Conservation (phyloP, 495 filamentous ascomycete species). For the Immersiella caudata region DNA sequence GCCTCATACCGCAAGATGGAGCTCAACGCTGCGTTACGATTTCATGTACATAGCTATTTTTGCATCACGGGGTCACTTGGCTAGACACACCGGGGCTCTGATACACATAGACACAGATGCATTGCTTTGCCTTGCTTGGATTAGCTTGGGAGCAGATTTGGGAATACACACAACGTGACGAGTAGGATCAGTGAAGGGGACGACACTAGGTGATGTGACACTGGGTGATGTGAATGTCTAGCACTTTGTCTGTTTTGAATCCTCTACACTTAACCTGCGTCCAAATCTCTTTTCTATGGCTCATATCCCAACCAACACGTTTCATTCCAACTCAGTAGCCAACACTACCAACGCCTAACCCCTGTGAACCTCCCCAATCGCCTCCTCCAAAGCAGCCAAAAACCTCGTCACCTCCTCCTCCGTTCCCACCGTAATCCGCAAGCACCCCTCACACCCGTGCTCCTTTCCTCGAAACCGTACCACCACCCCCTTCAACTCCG, state of each 20-base stretch:
- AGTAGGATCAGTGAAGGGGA: no score
- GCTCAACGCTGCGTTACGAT: background rate
- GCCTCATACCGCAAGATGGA: no score
- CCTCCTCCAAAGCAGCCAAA: conserved; percentile 64
- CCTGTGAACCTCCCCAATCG: conserved; percentile 54
- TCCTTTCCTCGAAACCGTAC: conserved; percentile 94
- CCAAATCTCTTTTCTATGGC: no score
- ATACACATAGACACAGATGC: background rate
- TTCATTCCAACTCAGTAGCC: conserved; percentile 33
- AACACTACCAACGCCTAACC: conserved; percentile 8
- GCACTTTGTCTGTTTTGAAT: no score
- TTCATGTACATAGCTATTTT: conserved; percentile 10
- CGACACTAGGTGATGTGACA: no score
- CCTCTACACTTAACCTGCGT: no score
- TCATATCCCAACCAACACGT: conserved; percentile 35
- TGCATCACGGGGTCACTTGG: background rate
- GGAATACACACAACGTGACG: no score
- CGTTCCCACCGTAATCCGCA: conserved; percentile 92
- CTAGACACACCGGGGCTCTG: conserved; percentile 1
- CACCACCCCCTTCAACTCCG: conserved; percentile 86
- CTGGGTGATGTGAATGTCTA: no score
- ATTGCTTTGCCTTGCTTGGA: background rate
- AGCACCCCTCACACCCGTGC: conserved; percentile 81
- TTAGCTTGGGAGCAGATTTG: background rate
- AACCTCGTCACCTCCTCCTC: conserved; percentile 80